Percentiles rank a stretch among this genome's conserved stretches.
These are phyloP conservation scores for Deinandra increscens DNA, from an alignment of 129 eudicot genomes.

Conservation along the genomic window DNA sequence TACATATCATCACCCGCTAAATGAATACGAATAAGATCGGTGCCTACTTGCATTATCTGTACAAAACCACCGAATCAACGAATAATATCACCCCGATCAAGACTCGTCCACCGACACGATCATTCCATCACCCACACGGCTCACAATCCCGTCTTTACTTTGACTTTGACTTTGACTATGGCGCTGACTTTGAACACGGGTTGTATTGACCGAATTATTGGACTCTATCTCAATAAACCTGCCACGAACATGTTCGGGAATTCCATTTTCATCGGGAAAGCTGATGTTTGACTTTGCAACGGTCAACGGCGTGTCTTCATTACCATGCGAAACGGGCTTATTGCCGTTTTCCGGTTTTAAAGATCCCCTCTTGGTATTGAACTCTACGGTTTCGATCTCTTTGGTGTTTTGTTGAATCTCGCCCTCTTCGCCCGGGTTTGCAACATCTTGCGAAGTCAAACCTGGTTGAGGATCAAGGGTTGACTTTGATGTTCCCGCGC, in stretches of 20 bases:
- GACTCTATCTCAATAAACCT: slow-evolving; percentile 25
- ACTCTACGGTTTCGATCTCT: slow-evolving; percentile 30
- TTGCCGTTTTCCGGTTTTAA: slow-evolving; percentile 19
- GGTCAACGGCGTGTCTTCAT: slow-evolving; percentile 17
- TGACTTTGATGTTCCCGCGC: slow-evolving; percentile 23
- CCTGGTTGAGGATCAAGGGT: slow-evolving; percentile 16
- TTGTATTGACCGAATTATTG: neutral
- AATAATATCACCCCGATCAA: slow-evolving; percentile 8
- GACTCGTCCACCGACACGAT: slow-evolving; percentile 6
- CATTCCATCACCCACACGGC: slow-evolving; percentile 5
- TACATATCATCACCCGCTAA: slow-evolving; percentile 10
- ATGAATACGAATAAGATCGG: slow-evolving; percentile 21
- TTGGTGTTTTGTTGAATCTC: slow-evolving; percentile 34
- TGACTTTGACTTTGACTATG: neutral
- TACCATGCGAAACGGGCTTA: neutral
- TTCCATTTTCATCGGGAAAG: slow-evolving; percentile 34
- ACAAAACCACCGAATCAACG: slow-evolving; percentile 18
- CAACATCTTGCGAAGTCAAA: slow-evolving; percentile 33
- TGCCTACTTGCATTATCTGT: slow-evolving; percentile 22
- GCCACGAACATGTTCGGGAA: slow-evolving; percentile 34
- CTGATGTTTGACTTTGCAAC: slow-evolving; percentile 24
- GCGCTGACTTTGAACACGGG: slow-evolving; percentile 7
- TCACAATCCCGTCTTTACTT: neutral
- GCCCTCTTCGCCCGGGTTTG: slow-evolving; percentile 33
- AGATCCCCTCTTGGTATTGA: slow-evolving; percentile 9